Evolutionary conservation across 1,284 basidiomycete genomes (phyloP).

Genomic region (Omphalotus olearius): DNA sequence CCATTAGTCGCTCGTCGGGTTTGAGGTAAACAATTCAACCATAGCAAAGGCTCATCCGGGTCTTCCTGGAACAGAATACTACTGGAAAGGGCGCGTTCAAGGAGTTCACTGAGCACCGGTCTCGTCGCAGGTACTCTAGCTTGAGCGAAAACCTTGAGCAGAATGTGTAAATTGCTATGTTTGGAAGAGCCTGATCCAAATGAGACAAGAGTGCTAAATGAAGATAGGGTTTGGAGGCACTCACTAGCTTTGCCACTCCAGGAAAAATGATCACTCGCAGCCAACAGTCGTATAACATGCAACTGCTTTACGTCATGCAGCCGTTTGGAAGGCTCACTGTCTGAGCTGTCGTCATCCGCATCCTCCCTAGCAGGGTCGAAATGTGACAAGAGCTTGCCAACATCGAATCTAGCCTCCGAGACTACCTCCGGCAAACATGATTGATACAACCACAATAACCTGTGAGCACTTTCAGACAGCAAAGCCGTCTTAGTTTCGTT

Average conservation of each 20-base stretch:
- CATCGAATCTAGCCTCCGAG: slow-evolving; percentile 80
- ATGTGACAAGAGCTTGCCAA: slow-evolving; percentile 37
- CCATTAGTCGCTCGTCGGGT: slow-evolving; percentile 28
- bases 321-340: slow-evolving; percentile 28
- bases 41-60: slow-evolving; percentile 65
- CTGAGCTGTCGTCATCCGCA: slow-evolving; percentile 16
- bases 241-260: slow-evolving; percentile 74
- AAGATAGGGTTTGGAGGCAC: not conserved
- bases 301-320: slow-evolving; percentile 66
- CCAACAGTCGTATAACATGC: slow-evolving; percentile 74
- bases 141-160: slow-evolving; percentile 61
- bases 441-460: slow-evolving; percentile 84
- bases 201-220: not conserved
- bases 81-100: slow-evolving; percentile 58
- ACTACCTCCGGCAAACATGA: slow-evolving; percentile 69
- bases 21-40: slow-evolving; percentile 63
- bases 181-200: slow-evolving; percentile 32
- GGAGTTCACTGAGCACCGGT: slow-evolving; percentile 49
- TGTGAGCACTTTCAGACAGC: slow-evolving; percentile 73
- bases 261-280: slow-evolving; percentile 70
- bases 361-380: slow-evolving; percentile 56
- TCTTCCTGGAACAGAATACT: slow-evolving; percentile 85
- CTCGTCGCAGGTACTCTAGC: slow-evolving; percentile 51
- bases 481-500: slow-evolving; percentile 47
- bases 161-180: slow-evolving; percentile 58